These are phyloP conservation scores for Starmerella kuoi DNA, from an alignment of 805 yeast species.

Conservation along the genomic window DNA sequence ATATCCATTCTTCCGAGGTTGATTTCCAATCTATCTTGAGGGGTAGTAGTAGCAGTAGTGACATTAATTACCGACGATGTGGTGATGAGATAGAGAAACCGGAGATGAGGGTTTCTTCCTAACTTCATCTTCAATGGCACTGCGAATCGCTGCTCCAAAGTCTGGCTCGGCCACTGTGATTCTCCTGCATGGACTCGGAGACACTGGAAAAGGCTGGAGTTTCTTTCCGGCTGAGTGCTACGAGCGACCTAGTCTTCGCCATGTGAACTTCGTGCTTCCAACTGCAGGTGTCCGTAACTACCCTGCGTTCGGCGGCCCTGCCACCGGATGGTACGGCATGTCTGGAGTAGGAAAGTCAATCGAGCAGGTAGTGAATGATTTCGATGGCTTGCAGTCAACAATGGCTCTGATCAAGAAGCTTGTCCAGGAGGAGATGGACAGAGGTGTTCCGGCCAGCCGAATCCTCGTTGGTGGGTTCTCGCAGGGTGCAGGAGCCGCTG, in stretches of 20 bases:
- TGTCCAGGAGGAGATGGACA: conserved; percentile 26
- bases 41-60: too few species aligned
- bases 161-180: conserved; percentile 55
- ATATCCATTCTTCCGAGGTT: too few species aligned
- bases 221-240: conserved; percentile 57
- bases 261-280: conserved; percentile 72
- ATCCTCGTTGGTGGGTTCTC: conserved; percentile 91
- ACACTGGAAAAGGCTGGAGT: conserved; percentile 79
- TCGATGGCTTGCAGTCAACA: conserved; percentile 30
- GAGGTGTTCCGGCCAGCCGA: conserved; percentile 33
- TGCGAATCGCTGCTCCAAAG: conserved; percentile 32
- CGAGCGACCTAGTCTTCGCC: conserved; percentile 35
- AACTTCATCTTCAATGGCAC: too few species aligned
- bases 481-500: conserved; percentile 78
- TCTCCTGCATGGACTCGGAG: conserved; percentile 84
- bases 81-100: too few species aligned
- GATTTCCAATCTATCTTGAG: too few species aligned
- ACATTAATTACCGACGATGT: too few species aligned
- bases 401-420: conserved; percentile 25
- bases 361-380: conserved; percentile 25
- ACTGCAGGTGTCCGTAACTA: conserved; percentile 70
- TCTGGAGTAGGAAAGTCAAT: conserved; percentile 24
- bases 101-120: too few species aligned
- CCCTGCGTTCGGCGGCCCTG: conserved; percentile 47
- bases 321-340: conserved; percentile 87